Evolutionary conservation across 768 basidiomycete genomes (phyloP).

Genomic region (Nidularia sp.): DNA sequence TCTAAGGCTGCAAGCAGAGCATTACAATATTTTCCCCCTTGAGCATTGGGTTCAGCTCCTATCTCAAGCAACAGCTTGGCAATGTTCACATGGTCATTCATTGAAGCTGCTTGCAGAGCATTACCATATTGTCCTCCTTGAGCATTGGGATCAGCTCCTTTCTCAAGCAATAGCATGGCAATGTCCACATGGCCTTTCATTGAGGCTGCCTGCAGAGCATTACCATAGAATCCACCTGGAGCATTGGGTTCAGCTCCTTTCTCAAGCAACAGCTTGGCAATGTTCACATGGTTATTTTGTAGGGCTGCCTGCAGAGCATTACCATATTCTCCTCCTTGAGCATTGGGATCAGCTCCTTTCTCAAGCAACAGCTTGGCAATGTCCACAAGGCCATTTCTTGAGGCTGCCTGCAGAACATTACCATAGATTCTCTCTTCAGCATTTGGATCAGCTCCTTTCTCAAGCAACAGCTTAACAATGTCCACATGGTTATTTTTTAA

Average conservation of each 20-base stretch:
- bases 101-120: not conserved
- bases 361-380: not conserved
- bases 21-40: not conserved
- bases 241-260: not conserved
- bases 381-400: too few species aligned
- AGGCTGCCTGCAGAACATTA: too few species aligned
- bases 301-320: slow-evolving; percentile 5
- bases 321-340: slow-evolving; percentile 1
- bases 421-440: too few species aligned
- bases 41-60: not conserved
- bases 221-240: not conserved
- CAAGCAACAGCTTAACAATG: too few species aligned
- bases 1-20: not conserved
- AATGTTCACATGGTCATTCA: not conserved
- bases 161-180: not conserved
- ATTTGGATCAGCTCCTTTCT: too few species aligned
- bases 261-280: slow-evolving; percentile 1
- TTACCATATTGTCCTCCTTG: not conserved
- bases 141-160: not conserved
- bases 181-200: not conserved
- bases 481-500: too few species aligned
- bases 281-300: not conserved
- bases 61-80: not conserved
- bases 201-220: not conserved
- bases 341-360: slow-evolving; percentile 1